Evolutionary conservation across 2,329 filamentous ascomycete genomes (phyloP).

Genomic region (Cercospora sp.): DNA sequence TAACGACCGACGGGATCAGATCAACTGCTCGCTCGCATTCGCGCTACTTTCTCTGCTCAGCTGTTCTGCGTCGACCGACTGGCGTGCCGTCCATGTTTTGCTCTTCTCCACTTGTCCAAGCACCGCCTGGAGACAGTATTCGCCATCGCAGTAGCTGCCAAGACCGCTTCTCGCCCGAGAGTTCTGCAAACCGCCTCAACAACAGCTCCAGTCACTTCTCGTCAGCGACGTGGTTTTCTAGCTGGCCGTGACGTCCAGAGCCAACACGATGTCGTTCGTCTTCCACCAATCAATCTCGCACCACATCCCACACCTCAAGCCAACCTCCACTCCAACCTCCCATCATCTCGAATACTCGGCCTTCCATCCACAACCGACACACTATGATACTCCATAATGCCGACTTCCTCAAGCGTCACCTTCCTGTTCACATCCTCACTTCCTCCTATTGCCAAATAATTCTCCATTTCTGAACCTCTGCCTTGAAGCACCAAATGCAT

Average conservation of each 20-base stretch:
- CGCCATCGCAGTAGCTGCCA: background rate
- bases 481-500: background rate
- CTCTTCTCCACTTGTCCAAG: background rate
- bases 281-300: background rate
- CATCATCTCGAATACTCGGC: background rate
- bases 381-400: background rate
- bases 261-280: background rate
- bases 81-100: background rate
- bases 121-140: background rate
- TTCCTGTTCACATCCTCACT: background rate
- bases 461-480: background rate
- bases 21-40: background rate
- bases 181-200: background rate
- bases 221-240: background rate
- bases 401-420: background rate
- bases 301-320: background rate
- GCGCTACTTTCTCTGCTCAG: background rate
- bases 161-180: background rate
- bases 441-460: background rate
- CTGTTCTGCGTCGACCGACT: background rate
- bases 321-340: background rate
- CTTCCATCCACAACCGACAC: background rate
- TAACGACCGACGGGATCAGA: background rate
- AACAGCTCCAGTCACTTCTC: background rate
- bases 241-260: background rate